phyloP scores from a whole-genome alignment of 768 basidiomycete genomes.

The Trametes coccinea region DNA sequence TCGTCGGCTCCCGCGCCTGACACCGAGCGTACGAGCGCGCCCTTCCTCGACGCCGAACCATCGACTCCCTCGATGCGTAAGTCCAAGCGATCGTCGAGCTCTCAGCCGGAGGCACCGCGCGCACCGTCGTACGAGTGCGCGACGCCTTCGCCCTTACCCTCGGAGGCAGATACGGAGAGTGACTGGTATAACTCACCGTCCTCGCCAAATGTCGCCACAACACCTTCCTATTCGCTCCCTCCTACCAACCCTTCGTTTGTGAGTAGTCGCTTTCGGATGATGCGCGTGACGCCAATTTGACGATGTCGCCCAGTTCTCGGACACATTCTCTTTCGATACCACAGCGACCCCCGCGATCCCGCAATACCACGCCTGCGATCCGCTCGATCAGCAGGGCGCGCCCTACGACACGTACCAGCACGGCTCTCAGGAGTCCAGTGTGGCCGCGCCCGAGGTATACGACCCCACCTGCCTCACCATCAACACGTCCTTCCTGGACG shows the following conservation, averaged over 20 bases:
- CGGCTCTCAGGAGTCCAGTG: conserved; percentile 16
- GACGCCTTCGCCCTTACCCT: conserved; percentile 18
- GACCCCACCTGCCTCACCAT: conserved; percentile 17
- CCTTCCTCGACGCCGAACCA: conserved; percentile 21
- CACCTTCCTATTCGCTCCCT: conserved; percentile 23
- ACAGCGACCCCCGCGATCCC: conserved; percentile 20
- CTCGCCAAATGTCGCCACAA: conserved; percentile 22
- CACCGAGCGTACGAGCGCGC: conserved; percentile 26
- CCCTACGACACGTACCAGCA: conserved; percentile 22
- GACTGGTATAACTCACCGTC: conserved; percentile 29
- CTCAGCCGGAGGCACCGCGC: conserved; percentile 27
- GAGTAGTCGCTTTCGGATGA: conserved; percentile 16
- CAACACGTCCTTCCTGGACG: conserved; percentile 26
- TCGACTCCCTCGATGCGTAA: conserved; percentile 17
- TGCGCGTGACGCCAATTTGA: not conserved
- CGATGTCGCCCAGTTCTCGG: conserved; percentile 24
- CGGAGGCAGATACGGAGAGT: conserved; percentile 23
- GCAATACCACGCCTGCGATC: conserved; percentile 22
- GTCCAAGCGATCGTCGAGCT: conserved; percentile 30
- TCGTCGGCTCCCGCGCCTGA: conserved; percentile 47
- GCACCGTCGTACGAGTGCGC: conserved; percentile 10
- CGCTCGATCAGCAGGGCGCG: conserved; percentile 23
- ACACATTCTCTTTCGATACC: conserved; percentile 31
- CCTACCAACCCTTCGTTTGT: conserved; percentile 29
- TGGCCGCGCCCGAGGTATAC: conserved; percentile 12